Evolutionary conservation across 345 rosid genomes (phyloP), one percentile per base, ranked within the genome.

Genomic region (Iberis pinnata): DNA sequence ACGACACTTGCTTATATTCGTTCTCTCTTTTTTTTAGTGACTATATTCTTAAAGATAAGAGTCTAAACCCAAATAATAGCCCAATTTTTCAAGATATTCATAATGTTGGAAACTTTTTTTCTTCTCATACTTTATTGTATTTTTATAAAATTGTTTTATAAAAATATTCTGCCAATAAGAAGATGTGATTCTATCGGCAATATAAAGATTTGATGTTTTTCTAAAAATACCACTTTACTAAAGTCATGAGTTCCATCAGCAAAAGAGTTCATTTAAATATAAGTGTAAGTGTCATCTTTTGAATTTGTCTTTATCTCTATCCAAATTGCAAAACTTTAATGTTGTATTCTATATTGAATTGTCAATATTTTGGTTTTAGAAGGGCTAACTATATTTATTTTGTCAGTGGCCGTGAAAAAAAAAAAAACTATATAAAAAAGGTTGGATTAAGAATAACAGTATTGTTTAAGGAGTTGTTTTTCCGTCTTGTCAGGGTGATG

Each of bases 141-240:
- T 7, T 33, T 43, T 43, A 31, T 38, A 26, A 12, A 64, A 42
- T 33, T 42, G 16, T 42, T 43, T 35, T 8, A 8, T 25, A 4
- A 43, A 43, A 65, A 58, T 65, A 58, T 43, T 51, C 70, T 38
- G 22, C 60, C 60, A 66, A 58, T 51, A 52, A 37, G 42, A 66
- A 66, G 59, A 66, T 58, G 49, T 52, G 65, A 66, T 66, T 66
- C 60, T 52, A 58, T 5, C n/a, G 17, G 65, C 54, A 66, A 66
- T 44, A 58, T 60, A 50, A 51, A 51, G 26, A 66, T 58, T 52
- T 66, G 35, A 65, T 65, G 43, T 65, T 52, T 58, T 43, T 65
- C 64, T 50, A 50, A 35, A 58, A 58, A 44, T 52, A 18, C 38
- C 17, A 17, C 53, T 50, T 58, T n/a, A 19, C 18, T 19, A 27